These are phyloP conservation scores for Firmiana major DNA, from an alignment of 345 rosid species.

Conservation along the genomic window DNA sequence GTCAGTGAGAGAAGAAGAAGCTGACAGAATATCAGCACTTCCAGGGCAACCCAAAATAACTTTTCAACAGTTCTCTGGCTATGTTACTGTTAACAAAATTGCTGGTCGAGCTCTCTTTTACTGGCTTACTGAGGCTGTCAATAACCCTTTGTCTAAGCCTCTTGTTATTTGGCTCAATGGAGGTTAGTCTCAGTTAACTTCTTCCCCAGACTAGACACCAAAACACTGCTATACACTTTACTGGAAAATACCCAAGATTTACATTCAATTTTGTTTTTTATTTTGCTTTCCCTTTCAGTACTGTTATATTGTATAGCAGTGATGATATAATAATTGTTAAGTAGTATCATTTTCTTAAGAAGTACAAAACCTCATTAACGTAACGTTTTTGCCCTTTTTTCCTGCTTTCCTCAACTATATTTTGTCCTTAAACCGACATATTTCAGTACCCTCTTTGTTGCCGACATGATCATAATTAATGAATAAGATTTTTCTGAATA, in stretches of 20 bases:
- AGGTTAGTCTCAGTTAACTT: conserved; percentile 36
- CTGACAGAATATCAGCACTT: conserved; percentile 67
- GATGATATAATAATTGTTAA: background rate
- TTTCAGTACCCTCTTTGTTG: conserved; percentile 17
- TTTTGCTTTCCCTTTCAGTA: conserved; percentile 12
- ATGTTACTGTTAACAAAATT: conserved; percentile 59
- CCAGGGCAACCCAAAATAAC: conserved; percentile 92
- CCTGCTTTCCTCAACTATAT: background rate
- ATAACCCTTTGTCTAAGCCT: conserved; percentile 59
- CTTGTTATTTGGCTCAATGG: conserved; percentile 96
- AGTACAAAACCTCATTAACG: conserved; percentile 10
- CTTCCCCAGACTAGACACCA: background rate
- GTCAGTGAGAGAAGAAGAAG: conserved; percentile 37
- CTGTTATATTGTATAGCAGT: conserved; percentile 31
- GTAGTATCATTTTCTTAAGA: background rate
- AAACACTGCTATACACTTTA: background rate
- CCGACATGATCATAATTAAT: conserved; percentile 27
- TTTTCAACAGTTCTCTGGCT: conserved; percentile 91
- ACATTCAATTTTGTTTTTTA: background rate
- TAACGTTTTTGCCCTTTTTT: conserved; percentile 6
- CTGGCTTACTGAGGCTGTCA: conserved; percentile 83
- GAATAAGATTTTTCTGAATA: background rate
- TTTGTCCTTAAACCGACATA: conserved; percentile 11
- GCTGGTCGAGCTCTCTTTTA: conserved; percentile 90
- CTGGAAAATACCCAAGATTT: background rate